Evolutionary conservation across 768 basidiomycete genomes (phyloP), one percentile per base, ranked within the genome.

Genomic region (Lactarius vividus): DNA sequence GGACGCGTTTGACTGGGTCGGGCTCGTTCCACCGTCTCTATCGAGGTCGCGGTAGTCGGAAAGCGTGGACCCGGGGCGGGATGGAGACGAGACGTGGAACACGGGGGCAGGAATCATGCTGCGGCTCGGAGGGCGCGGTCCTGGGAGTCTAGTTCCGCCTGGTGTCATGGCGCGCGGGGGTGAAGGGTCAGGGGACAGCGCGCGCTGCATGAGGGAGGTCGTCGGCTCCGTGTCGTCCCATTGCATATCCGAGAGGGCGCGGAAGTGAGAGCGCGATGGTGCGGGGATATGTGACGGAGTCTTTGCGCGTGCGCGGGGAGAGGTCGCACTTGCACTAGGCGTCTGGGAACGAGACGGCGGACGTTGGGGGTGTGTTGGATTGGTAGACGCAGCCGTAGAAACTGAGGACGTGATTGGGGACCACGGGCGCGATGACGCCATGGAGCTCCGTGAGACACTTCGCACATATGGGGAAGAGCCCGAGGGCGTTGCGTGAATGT

Each of bases 71-170:
- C 83, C 82, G 1, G 91, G 88, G 39, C 91, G 82, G 23, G 90
- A 91, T 10, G 86, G 84, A 5, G 86, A 83, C 2, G 85, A 85
- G 46, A 91, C 77, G 62, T 89, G 87, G 3, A 92, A 79, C 68
- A 82, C 87, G 9, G 92, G 91, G 29, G 92, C 82, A 26, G 91
- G 91, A 63, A 94, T 92, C 85, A 85, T 88, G 6, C 92, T 94
- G 61, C 89, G 84, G 72, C 91, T 92, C 1, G 91, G 90, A 33
- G 91, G 91, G 39, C 91, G 83, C 13, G 86, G 83, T 33, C 85
- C 85, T 72, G 86, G 88, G 16, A 75, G 71, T 54, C 74, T 77
- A 35, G 77, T 57, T 73, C 79, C 74, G 31, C 76, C 76, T 1
- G 84, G 83, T 26, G 82, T 79, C 52, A 75, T 73, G 23, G 79